phyloP scores from a whole-genome alignment of 2,329 filamentous ascomycete genomes.

The Parascedosporium putredinis region DNA sequence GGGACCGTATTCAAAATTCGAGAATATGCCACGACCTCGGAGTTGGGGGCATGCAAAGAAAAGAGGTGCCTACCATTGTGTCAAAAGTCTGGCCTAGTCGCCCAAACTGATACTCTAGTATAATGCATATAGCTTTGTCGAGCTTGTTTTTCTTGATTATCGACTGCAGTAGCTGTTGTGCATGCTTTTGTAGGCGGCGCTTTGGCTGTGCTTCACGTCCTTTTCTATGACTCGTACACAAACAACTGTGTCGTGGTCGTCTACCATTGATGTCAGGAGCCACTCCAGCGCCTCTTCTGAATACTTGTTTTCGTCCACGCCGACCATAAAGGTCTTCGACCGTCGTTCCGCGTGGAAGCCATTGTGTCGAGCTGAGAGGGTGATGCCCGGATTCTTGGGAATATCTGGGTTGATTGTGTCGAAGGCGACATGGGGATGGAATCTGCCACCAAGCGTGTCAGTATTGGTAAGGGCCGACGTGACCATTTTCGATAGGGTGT shows the following conservation, averaged over 20 bases:
- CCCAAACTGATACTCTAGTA: constrained; percentile 79
- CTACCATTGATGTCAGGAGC: constrained; percentile 83
- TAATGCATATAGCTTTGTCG: constrained; percentile 74
- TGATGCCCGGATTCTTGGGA: constrained; percentile 58
- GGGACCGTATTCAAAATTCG: too few relatives aligned
- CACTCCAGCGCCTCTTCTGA: constrained; percentile 88
- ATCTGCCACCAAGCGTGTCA: constrained; percentile 33
- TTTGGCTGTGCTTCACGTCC: constrained; percentile 57
- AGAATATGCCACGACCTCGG: too few relatives aligned
- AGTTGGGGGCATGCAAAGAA: background rate
- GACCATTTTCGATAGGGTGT: too few relatives aligned
- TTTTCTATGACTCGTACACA: constrained; percentile 83
- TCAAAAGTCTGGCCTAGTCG: constrained; percentile 88
- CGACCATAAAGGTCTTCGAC: constrained; percentile 82
- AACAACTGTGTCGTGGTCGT: constrained; percentile 88
- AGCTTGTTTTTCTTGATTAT: constrained; percentile 70
- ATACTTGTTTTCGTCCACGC: constrained; percentile 83
- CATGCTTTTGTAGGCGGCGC: constrained; percentile 66
- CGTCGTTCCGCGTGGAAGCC: constrained; percentile 73
- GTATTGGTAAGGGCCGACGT: constrained; percentile 1
- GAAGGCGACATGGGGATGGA: constrained; percentile 49
- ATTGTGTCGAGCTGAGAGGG: constrained; percentile 74
- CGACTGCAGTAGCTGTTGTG: constrained; percentile 59
- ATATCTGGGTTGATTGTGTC: constrained; percentile 48
- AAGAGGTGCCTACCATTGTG: constrained; percentile 52